Evolutionary conservation across 805 yeast genomes (phyloP), one percentile per base, ranked within the genome.

Genomic region (Saccharomycopsis sp.): DNA sequence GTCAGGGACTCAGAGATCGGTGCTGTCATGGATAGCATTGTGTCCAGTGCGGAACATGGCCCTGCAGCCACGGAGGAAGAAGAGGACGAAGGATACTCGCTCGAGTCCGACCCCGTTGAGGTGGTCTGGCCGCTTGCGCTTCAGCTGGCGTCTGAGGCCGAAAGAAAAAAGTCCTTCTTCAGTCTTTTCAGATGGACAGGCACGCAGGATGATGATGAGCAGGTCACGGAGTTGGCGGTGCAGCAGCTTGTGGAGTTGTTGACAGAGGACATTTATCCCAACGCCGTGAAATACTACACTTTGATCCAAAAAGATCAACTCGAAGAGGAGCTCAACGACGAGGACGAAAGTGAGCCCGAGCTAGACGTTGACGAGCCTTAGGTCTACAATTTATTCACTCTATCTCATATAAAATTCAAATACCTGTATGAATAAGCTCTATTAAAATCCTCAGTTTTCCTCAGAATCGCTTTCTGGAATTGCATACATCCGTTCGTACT

Each of bases 121-220:
- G 59, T 87, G 13, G 52, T 65, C 40, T 86, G 95, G 95, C 94
- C 94, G 3, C 13, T 20, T 4, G 21, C 16, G 5, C 13, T 42
- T 5, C 13, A 10, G 5, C 16, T 19, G 18, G n/a, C 9, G 10
- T 5, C n/a, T 10, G 41, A 30, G 5, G 7, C 26, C 75, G 32
- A 79, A 79, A 57, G 75, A 69, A 51, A 63, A 65, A 42, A 79
- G 53, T 77, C 89, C 10, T 80, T 89, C 53, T 88, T 89, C 59
- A 80, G 86, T 4, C 88, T 88, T 79, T 88, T 87, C 55, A 64
- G 66, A 36, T 87, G 94, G 88, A 80, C 92, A 1, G 95, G 94
- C 0, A 65, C 65, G 38, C 86, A 89, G 87, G 80, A 89, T 0
- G 95, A 94, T 0, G 57, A 61, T 27, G 80, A 78, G 48, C 64